These are phyloP conservation scores for Boletales sp. DNA, from an alignment of 768 basidiomycete species.

Conservation along the genomic window DNA sequence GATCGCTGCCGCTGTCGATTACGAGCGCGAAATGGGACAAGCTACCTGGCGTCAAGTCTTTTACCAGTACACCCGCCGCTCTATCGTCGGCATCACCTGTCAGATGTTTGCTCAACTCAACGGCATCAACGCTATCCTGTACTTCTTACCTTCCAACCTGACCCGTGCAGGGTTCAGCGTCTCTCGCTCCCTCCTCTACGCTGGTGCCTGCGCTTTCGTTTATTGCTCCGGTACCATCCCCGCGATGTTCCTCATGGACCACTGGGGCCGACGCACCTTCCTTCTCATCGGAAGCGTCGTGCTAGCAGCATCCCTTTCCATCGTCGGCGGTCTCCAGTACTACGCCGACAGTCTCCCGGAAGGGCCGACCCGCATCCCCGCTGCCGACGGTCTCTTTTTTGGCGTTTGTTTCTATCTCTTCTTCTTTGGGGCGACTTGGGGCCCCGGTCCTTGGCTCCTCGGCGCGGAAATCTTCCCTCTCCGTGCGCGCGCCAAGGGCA, in stretches of 20 bases:
- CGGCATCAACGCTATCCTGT: constrained; percentile 55
- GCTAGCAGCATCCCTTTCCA: constrained; percentile 42
- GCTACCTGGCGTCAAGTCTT: constrained; percentile 50
- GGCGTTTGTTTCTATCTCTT: constrained; percentile 58
- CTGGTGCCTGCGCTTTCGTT: constrained; percentile 44
- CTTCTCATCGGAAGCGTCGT: constrained; percentile 44
- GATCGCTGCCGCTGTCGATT: constrained; percentile 38
- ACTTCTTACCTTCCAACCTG: constrained; percentile 53
- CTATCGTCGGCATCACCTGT: constrained; percentile 48
- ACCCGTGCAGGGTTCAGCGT: constrained; percentile 47
- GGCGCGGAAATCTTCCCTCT: constrained; percentile 49
- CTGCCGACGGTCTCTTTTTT: constrained; percentile 37
- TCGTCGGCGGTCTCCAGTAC: constrained; percentile 52
- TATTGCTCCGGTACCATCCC: constrained; percentile 51
- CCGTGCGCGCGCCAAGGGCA: constrained; percentile 37
- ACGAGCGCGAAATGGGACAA: constrained; percentile 37
- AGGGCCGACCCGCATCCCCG: constrained; percentile 27
- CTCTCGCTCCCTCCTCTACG: constrained; percentile 41
- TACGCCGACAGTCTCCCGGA: constrained; percentile 37
- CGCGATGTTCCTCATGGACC: constrained; percentile 52
- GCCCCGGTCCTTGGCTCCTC: constrained; percentile 52
- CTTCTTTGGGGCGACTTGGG: constrained; percentile 56
- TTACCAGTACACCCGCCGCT: constrained; percentile 46
- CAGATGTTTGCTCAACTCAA: constrained; percentile 57
- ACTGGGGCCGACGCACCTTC: constrained; percentile 48